These are phyloP conservation scores for Magnaporthiopsis rhizophila DNA, from an alignment of 2,329 filamentous ascomycete species.

Conservation along the genomic window DNA sequence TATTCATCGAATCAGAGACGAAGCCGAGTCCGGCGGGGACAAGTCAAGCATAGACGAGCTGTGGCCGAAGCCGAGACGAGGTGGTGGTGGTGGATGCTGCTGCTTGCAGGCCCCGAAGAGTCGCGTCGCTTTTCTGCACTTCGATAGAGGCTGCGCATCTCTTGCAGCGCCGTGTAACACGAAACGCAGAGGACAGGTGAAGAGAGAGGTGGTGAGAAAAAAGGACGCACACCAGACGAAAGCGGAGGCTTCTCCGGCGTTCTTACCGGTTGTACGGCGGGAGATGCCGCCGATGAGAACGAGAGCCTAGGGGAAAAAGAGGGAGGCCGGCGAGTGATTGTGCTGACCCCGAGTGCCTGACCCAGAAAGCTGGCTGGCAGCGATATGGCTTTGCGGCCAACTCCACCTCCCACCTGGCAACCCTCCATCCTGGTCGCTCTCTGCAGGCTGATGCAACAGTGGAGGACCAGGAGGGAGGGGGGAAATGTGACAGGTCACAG, in stretches of 20 bases:
- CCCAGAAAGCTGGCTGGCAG: background rate
- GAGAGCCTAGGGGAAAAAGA: background rate
- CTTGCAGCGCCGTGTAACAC: background rate
- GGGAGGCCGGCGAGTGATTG: background rate
- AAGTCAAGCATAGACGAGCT: background rate
- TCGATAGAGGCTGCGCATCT: background rate
- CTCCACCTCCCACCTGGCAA: background rate
- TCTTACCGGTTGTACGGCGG: background rate
- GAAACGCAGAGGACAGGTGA: background rate
- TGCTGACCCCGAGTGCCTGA: background rate
- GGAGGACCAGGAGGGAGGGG: background rate
- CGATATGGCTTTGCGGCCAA: background rate
- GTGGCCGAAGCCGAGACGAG: background rate
- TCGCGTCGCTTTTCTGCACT: background rate
- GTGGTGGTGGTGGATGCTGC: background rate
- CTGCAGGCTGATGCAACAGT: background rate
- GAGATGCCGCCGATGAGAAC: background rate
- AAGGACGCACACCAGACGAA: background rate
- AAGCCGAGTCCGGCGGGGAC: background rate
- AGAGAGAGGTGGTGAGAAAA: background rate
- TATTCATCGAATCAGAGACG: background rate
- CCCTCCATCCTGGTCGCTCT: background rate
- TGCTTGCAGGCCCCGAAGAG: background rate
- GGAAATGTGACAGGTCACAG: background rate
- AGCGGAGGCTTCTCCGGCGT: background rate